Conservation (phyloP, 2,329 filamentous ascomycete species). For the Aspergillus versicolor region DNA sequence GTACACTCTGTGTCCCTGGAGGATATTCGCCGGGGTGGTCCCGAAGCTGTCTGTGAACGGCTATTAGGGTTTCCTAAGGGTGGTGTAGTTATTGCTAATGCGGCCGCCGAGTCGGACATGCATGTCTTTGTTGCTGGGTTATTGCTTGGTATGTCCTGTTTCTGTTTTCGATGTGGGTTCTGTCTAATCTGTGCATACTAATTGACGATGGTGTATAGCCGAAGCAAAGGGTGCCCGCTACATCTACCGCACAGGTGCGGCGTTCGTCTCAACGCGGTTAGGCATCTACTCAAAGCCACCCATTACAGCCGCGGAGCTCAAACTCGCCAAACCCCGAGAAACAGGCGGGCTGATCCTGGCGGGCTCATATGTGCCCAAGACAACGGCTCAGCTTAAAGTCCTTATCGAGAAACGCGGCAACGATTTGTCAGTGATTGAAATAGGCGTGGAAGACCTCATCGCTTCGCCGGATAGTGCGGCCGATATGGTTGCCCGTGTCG, state of each 20-base stretch:
- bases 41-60: slow-evolving; percentile 42
- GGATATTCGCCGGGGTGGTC: slow-evolving; percentile 50
- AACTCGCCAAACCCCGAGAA: slow-evolving; percentile 30
- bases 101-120: slow-evolving; percentile 55
- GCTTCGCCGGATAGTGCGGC: slow-evolving; percentile 30
- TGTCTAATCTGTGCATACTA: not conserved
- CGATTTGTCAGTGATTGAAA: slow-evolving; percentile 44
- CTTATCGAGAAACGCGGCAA: slow-evolving; percentile 41
- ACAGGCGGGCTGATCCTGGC: slow-evolving; percentile 56
- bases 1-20: slow-evolving; percentile 48
- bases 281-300: slow-evolving; percentile 55
- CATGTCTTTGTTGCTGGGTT: slow-evolving; percentile 55
- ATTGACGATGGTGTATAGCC: slow-evolving; percentile 10
- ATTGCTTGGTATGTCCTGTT: slow-evolving; percentile 31
- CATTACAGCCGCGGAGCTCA: slow-evolving; percentile 48
- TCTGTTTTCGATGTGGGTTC: not conserved
- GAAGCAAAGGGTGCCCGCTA: slow-evolving; percentile 40
- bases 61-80: slow-evolving; percentile 39
- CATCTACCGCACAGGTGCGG: slow-evolving; percentile 49
- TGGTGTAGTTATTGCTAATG: slow-evolving; percentile 53
- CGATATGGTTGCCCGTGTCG: slow-evolving; percentile 24
- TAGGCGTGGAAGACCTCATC: slow-evolving; percentile 52
- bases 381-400: slow-evolving; percentile 53
- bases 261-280: slow-evolving; percentile 51
- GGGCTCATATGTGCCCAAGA: slow-evolving; percentile 60